Evolutionary conservation across 2,329 filamentous ascomycete species (phyloP).

Genomic region (Amauroascus verrucosus): DNA sequence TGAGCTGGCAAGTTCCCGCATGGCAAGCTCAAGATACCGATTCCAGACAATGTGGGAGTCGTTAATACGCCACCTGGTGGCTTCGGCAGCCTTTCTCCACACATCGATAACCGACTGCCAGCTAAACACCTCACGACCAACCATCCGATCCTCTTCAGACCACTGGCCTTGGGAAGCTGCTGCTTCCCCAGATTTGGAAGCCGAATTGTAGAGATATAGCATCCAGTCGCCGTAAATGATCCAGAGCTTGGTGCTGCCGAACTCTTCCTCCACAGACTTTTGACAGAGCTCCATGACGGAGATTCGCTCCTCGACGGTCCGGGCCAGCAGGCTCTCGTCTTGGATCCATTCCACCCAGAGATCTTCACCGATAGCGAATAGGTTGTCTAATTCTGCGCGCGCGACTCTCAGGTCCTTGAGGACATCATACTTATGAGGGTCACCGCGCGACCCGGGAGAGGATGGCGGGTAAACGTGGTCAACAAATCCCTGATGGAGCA

Average conservation of each 20-base stretch:
- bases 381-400: conserved; percentile 50
- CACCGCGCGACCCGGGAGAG: conserved; percentile 36
- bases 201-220: conserved; percentile 45
- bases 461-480: conserved; percentile 40
- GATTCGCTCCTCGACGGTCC: conserved; percentile 47
- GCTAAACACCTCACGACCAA: conserved; percentile 51
- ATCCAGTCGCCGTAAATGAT: conserved; percentile 53
- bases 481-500: conserved; percentile 39
- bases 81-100: conserved; percentile 47
- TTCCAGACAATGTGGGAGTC: conserved; percentile 54
- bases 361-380: conserved; percentile 54
- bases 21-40: conserved; percentile 46
- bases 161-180: conserved; percentile 28
- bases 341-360: conserved; percentile 55
- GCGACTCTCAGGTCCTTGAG: conserved; percentile 39
- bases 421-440: conserved; percentile 38
- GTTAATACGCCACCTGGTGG: conserved; percentile 51
- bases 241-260: conserved; percentile 52
- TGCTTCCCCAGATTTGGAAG: conserved; percentile 27
- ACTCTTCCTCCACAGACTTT: conserved; percentile 51
- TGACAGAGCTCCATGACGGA: conserved; percentile 50
- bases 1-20: conserved; percentile 42
- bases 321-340: conserved; percentile 50
- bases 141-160: conserved; percentile 48
- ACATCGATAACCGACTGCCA: conserved; percentile 46